These are phyloP conservation scores for Bacterosira constricta DNA, from an alignment of 108 stramenopile species.

Conservation along the genomic window DNA sequence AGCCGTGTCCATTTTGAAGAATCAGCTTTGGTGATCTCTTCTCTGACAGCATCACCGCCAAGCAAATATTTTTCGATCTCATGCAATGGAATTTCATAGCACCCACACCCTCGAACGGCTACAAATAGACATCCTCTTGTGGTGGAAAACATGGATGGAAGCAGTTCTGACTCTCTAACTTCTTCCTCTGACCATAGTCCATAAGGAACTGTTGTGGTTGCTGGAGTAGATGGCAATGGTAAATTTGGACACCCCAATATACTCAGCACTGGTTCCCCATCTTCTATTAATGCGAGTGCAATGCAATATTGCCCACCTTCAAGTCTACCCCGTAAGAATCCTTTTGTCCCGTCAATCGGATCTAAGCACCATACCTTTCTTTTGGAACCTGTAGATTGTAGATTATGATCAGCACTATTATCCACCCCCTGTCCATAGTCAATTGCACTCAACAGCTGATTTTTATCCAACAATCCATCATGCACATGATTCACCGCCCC, in stretches of 20 bases:
- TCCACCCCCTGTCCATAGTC: slow-evolving; percentile 47
- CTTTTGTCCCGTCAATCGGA: slow-evolving; percentile 94
- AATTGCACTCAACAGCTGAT: slow-evolving; percentile 45
- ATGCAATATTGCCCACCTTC: slow-evolving; percentile 75
- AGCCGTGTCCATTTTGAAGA: slow-evolving; percentile 18
- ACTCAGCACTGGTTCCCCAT: slow-evolving; percentile 70
- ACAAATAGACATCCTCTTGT: slow-evolving; percentile 78
- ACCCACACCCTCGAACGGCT: slow-evolving; percentile 70
- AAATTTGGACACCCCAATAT: slow-evolving; percentile 87
- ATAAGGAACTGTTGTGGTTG: slow-evolving; percentile 5
- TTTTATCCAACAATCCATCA: background rate
- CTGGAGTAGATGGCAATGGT: slow-evolving; percentile 17
- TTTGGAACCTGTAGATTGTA: background rate
- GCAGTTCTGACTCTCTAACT: slow-evolving; percentile 2
- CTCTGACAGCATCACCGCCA: background rate
- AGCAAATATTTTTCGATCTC: slow-evolving; percentile 11
- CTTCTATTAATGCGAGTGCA: slow-evolving; percentile 69
- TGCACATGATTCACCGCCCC: slow-evolving; percentile 23
- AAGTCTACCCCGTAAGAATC: slow-evolving; percentile 71
- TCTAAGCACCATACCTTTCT: slow-evolving; percentile 77
- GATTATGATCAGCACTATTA: background rate
- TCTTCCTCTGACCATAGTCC: slow-evolving; percentile 55
- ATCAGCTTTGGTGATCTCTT: background rate
- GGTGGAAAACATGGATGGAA: slow-evolving; percentile 10
- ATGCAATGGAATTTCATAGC: slow-evolving; percentile 62